These are phyloP conservation scores for Quercus bicolor DNA, from an alignment of 306 rosid species.

Conservation along the genomic window DNA sequence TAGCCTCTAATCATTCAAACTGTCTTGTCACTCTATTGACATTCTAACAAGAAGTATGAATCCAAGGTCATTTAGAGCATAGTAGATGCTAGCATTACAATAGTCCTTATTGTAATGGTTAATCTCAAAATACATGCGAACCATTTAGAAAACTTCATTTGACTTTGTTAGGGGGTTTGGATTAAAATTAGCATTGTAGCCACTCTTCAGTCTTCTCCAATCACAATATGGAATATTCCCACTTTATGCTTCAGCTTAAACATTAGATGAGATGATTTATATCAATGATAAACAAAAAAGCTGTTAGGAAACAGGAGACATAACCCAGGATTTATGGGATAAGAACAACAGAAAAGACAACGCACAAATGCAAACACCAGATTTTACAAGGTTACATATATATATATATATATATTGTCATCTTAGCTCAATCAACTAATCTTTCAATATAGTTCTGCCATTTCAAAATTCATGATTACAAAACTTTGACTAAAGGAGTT, in stretches of 20 bases:
- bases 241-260: background rate
- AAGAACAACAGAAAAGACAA: no score
- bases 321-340: no score
- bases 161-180: background rate
- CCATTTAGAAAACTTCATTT: background rate
- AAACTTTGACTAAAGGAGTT: background rate
- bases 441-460: no score
- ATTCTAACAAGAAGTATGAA: background rate
- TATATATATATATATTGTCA: no score
- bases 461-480: no score
- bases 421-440: no score
- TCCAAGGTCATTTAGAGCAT: background rate
- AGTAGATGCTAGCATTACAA: no score
- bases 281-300: background rate
- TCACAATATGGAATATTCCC: background rate
- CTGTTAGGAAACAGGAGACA: no score
- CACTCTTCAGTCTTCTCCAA: background rate
- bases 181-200: background rate
- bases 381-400: no score
- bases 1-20: no score
- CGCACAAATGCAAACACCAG: no score
- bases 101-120: no score
- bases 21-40: background rate
- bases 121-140: background rate
- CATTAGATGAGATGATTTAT: background rate